Evolutionary conservation across 805 yeast genomes (phyloP).

Genomic region (Pichia membranifaciens): DNA sequence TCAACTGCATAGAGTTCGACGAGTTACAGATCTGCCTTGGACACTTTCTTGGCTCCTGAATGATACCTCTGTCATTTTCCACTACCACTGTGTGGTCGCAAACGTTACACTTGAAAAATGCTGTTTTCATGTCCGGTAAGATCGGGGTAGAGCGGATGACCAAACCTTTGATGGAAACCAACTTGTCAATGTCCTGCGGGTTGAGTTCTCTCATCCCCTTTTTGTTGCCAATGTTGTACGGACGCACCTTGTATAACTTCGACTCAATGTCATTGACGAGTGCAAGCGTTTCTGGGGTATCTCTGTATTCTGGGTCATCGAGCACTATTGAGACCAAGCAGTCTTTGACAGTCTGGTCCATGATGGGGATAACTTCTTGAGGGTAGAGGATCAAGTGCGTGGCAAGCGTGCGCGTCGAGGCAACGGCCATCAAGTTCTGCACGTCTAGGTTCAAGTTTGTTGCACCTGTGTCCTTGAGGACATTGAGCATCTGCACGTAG

Average conservation of each 20-base stretch:
- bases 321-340: slow-evolving; percentile 70
- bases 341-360: slow-evolving; percentile 94
- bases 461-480: slow-evolving; percentile 72
- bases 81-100: slow-evolving; percentile 91
- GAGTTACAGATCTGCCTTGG: slow-evolving; percentile 85
- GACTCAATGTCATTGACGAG: slow-evolving; percentile 67
- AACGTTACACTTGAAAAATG: slow-evolving; percentile 90
- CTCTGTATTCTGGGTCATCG: slow-evolving; percentile 34
- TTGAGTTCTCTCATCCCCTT: slow-evolving; percentile 88
- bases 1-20: slow-evolving; percentile 77
- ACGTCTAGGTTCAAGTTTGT: slow-evolving; percentile 84
- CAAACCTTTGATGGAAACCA: slow-evolving; percentile 86
- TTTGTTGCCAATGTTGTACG: slow-evolving; percentile 68
- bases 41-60: slow-evolving; percentile 88
- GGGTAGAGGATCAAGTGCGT: slow-evolving; percentile 88
- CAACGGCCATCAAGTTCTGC: slow-evolving; percentile 67
- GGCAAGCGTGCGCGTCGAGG: slow-evolving; percentile 71
- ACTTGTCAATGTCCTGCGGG: slow-evolving; percentile 90
- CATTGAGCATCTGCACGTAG: slow-evolving; percentile 67
- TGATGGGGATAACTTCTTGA: slow-evolving; percentile 92
- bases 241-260: slow-evolving; percentile 79
- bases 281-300: slow-evolving; percentile 14
- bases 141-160: slow-evolving; percentile 84
- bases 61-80: slow-evolving; percentile 90
- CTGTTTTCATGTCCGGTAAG: slow-evolving; percentile 96